Base-by-base conservation (phyloP, 2,329 filamentous ascomycete species). In the Cercospora sojina region DNA sequence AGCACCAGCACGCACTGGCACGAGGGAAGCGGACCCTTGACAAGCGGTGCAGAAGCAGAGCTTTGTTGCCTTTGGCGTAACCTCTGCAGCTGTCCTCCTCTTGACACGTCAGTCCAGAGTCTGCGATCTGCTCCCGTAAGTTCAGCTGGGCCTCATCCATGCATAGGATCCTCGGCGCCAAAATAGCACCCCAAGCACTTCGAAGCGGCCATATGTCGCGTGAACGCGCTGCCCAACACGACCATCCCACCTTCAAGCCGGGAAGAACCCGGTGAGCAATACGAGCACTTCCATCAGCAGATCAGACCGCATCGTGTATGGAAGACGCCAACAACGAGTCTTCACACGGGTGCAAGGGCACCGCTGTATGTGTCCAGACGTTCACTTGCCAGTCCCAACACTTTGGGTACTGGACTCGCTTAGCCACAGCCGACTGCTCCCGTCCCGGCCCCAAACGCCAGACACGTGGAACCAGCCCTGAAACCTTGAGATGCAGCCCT, bases 381-480 rank as follows among this genome's bases (percentile, higher is more conserved):
- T 57, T 57, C 53, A 57, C 53, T 57, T 10, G 8, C 53, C 5
- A 32, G 53, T 57, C 29, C 53, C 53, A 57, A 57, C 53, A 35
- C 53, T 57, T 57, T 57, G 32, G 57, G 20, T 59, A 47, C 31
- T 43, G 32, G 57, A 41, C 23, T 59, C 57, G 57, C 32, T 41
- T 47, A 29, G 12, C 43, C 43, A 20, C 32, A 31, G 25, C 41
- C 60, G 49, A 38, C 49, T 29, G n/a, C 32, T 32, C 1, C 47
- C 47, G 23, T 12, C 31, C 47, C 41, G 41, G 41, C 43, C 20
- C 32, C 38, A 25, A 25, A 20, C 20, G 38, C 29, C 59, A 51
- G 25, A 57, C 53, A 57, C 53, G 53, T 57, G 53, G 53, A 10
- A 56, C 27, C 53, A 10, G 20, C 13, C 25, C 51, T 13, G 7